Percentiles rank a stretch among this genome's conserved stretches.
phyloP scores from a whole-genome alignment of 2,329 filamentous ascomycete species.

The Ceratocystis lukuohia region DNA sequence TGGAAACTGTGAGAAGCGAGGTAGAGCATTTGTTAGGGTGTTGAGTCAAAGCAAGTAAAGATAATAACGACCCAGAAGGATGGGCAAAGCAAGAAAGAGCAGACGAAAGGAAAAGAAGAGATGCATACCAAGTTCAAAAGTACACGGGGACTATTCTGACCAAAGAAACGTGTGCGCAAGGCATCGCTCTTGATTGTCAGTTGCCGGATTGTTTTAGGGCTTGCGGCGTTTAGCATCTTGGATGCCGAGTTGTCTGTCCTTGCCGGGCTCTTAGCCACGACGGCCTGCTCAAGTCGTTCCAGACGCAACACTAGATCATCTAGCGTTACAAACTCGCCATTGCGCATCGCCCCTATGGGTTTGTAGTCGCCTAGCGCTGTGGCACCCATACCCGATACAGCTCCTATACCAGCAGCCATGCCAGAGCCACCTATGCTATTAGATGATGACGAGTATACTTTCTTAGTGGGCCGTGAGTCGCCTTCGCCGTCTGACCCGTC shows the following conservation, averaged over 20 bases:
- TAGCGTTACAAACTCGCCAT: conserved; percentile 26
- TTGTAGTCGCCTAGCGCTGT: conserved; percentile 3
- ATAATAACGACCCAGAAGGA: not conserved
- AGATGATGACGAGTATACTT: conserved; percentile 17
- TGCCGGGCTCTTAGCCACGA: conserved; percentile 32
- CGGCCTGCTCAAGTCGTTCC: conserved; percentile 40
- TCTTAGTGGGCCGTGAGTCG: conserved; percentile 23
- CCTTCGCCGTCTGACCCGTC: conserved; percentile 36
- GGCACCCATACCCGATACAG: not conserved
- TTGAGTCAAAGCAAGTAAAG: not conserved
- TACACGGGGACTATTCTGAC: conserved; percentile 40
- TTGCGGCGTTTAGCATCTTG: conserved; percentile 26
- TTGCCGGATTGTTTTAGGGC: conserved; percentile 36
- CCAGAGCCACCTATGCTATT: not conserved
- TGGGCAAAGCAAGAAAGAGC: not conserved
- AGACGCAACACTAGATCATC: conserved; percentile 38
- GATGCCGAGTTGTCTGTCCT: conserved; percentile 25
- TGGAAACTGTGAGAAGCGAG: conserved; percentile 31
- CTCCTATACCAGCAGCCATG: not conserved
- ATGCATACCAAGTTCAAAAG: conserved; percentile 39
- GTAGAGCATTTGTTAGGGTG: conserved; percentile 3
- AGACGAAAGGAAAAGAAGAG: not conserved
- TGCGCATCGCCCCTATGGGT: conserved; percentile 19
- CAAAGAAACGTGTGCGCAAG: conserved; percentile 38
- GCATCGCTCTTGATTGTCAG: conserved; percentile 37